These are phyloP conservation scores for Sphagnurus paluster DNA, from an alignment of 1,284 basidiomycete species.

Conservation along the genomic window DNA sequence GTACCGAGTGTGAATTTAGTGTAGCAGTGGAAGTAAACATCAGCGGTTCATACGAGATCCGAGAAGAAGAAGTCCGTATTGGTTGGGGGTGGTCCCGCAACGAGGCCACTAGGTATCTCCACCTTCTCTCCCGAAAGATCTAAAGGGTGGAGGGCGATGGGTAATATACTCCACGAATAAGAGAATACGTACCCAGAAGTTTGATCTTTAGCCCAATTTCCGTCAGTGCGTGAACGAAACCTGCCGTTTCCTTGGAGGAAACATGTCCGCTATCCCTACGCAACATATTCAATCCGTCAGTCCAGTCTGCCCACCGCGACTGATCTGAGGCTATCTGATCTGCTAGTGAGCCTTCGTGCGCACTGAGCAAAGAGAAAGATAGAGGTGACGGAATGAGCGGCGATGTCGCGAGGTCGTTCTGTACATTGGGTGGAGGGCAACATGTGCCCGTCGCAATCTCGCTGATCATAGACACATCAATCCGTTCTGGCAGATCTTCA, in stretches of 20 bases:
- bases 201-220: constrained; percentile 96
- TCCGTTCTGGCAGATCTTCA: constrained; percentile 85
- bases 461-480: constrained; percentile 77
- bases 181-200: constrained; percentile 65
- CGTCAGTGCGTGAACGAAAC: constrained; percentile 83
- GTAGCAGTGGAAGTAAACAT: too few species aligned
- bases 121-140: constrained; percentile 90
- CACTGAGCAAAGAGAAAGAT: constrained; percentile 78
- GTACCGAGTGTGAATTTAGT: not conserved
- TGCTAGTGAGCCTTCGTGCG: constrained; percentile 75
- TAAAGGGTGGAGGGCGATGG: constrained; percentile 26
- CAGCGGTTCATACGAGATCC: constrained; percentile 39
- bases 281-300: constrained; percentile 91
- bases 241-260: constrained; percentile 80
- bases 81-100: constrained; percentile 69
- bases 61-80: constrained; percentile 91
- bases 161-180: not conserved
- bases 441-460: constrained; percentile 83
- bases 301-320: constrained; percentile 93
- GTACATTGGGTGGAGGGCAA: constrained; percentile 60
- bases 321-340: constrained; percentile 87
- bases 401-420: constrained; percentile 55
- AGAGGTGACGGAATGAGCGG: constrained; percentile 63
- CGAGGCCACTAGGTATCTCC: constrained; percentile 82
- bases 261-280: constrained; percentile 79